Base-by-base conservation (phyloP, 495 filamentous ascomycete genomes). In the Talaromyces liani region DNA sequence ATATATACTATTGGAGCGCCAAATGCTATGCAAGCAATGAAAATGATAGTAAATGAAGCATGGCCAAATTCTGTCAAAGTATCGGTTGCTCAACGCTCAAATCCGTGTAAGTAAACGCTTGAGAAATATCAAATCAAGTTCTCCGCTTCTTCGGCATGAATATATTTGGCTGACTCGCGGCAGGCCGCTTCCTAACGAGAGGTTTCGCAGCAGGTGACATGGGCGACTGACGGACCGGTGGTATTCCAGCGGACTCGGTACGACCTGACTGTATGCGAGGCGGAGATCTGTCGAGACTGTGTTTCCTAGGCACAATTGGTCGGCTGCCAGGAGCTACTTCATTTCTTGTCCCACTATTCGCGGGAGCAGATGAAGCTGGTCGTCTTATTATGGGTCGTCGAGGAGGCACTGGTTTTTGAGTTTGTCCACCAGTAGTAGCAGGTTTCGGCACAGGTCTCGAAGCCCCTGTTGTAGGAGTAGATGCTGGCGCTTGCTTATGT, bases 101-200 rank as follows among this genome's bases (percentile, higher is more conserved):
- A 47, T 8, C 6, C 18, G 22, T 5, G 45, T 49, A 4, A 20
- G 12, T 36, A 49, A 49, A 49, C 18, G 45, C 8, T 18, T 18
- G 4, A 16, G 22, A 54, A 24, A 67, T 27, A 72, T 54, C 29
- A 62, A 33, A 72, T 54, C 29, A 62, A 6, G 16, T 45, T 7
- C 69, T 74, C 58, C 68, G 75, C 18, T 72, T 74, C 63, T 77
- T 79, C 8, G 74, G 77, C 47, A 79, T 76, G 65, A 80, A 78
- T 2, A 78, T 65, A 63, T 67, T 76, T 2, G 71, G 72, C 14
- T 62, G 39, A 36, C 41, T 62, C n/a, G 45, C 16, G 0, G 72
- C 62, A 6, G 73, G 67, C 56, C 77, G 68, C 59, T 75, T 77
- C 22, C 72, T 72, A 36, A 73, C 63, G 4, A 70, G 53, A 36